These are phyloP conservation scores for Solidago caesia DNA, from an alignment of 129 eudicot genomes.

Conservation along the genomic window DNA sequence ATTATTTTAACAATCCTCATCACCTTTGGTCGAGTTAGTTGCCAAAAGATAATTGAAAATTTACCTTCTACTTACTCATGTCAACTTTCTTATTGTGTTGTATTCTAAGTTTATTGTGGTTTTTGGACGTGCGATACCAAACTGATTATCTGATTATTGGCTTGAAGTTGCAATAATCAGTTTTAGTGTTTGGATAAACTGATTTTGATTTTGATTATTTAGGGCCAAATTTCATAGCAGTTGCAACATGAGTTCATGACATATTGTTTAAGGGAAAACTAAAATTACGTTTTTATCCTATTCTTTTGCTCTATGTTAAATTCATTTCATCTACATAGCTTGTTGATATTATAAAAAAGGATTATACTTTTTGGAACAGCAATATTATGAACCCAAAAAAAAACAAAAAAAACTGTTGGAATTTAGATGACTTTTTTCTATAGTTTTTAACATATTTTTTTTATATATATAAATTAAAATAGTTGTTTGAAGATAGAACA, in stretches of 20 bases:
- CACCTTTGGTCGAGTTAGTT: conserved; percentile 8
- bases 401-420: no score
- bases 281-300: background rate
- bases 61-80: conserved; percentile 16
- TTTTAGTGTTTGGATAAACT: conserved; percentile 10
- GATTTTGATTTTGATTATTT: background rate
- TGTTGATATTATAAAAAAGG: background rate
- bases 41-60: background rate
- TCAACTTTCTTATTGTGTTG: background rate
- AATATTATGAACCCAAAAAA: no score
- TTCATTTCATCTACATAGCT: background rate
- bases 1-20: background rate
- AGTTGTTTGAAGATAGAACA: no score
- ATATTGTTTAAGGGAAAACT: background rate
- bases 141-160: background rate
- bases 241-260: background rate
- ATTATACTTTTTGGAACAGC: background rate
- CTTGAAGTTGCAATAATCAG: background rate
- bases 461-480: no score
- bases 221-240: background rate
- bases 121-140: background rate
- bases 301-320: background rate
- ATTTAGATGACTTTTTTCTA: no score
- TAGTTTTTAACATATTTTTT: no score
- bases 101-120: background rate